These are phyloP conservation scores for Buddleja alternifolia DNA, from an alignment of 257 asterid genomes.

Conservation along the genomic window DNA sequence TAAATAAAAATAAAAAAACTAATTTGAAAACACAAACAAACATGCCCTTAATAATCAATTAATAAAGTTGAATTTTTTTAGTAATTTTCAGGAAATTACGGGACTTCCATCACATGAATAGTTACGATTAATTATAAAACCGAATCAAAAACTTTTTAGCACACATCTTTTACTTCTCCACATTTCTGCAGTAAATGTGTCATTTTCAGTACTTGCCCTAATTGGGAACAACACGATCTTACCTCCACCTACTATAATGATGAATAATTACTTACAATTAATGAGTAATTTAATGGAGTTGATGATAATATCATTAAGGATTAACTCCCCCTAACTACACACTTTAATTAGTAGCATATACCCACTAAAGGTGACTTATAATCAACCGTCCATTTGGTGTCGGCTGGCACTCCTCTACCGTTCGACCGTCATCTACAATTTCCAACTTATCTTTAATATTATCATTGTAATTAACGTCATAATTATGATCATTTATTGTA, in stretches of 20 bases:
- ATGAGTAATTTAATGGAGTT: conserved; percentile 14
- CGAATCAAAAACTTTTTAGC: conserved; percentile 23
- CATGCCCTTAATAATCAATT: too few relatives aligned
- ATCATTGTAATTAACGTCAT: conserved; percentile 24
- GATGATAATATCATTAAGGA: conserved; percentile 13
- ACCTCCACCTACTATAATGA: conserved; percentile 24
- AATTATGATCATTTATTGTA: conserved; percentile 32
- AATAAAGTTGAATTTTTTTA: too few relatives aligned
- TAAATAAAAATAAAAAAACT: too few relatives aligned
- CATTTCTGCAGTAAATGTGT: neutral
- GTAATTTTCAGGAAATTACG: too few relatives aligned
- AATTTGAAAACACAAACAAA: too few relatives aligned
- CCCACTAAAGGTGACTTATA: neutral
- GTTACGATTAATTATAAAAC: too few relatives aligned
- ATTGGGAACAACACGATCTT: conserved; percentile 22
- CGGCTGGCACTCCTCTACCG: conserved; percentile 38
- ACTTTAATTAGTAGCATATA: neutral
- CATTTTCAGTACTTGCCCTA: conserved; percentile 29
- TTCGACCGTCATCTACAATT: conserved; percentile 30
- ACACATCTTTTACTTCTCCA: neutral
- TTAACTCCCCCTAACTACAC: conserved; percentile 11
- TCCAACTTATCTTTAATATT: conserved; percentile 14
- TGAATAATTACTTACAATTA: conserved; percentile 21
- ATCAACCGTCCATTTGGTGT: conserved; percentile 34
- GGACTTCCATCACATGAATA: too few relatives aligned